phyloP scores from a whole-genome alignment of 2,329 filamentous ascomycete species.

The Colletotrichum caudatum region DNA sequence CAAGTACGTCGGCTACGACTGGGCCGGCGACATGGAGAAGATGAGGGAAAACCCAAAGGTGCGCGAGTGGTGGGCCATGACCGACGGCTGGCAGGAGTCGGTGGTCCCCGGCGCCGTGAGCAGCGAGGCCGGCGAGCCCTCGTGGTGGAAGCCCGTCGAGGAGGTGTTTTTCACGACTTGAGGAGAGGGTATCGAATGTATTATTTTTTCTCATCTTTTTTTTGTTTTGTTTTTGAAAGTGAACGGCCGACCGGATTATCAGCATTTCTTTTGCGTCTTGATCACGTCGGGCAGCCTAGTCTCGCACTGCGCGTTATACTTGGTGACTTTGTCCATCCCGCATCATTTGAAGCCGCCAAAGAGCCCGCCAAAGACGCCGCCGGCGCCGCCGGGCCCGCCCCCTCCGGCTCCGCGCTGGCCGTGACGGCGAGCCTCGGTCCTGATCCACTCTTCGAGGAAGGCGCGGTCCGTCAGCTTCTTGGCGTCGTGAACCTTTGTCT shows the following conservation, averaged over 20 bases:
- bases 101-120: constrained; percentile 70
- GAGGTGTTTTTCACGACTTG: constrained; percentile 75
- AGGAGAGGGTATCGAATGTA: constrained; percentile 42
- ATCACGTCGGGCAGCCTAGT: constrained; percentile 3
- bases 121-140: constrained; percentile 69
- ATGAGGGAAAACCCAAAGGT: constrained; percentile 81
- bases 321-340: not conserved
- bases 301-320: not conserved
- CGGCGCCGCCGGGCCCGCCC: constrained; percentile 51
- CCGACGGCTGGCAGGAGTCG: constrained; percentile 78
- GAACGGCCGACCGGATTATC: constrained; percentile 32
- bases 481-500: constrained; percentile 63
- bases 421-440: constrained; percentile 61
- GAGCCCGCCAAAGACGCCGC: constrained; percentile 53
- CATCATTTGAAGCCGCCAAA: constrained; percentile 51
- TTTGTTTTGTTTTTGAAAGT: too few relatives aligned
- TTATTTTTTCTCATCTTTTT: constrained; percentile 17
- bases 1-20: constrained; percentile 82
- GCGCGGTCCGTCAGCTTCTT: constrained; percentile 60
- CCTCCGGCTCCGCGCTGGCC: constrained; percentile 58
- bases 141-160: constrained; percentile 77
- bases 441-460: constrained; percentile 67
- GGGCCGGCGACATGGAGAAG: constrained; percentile 78
- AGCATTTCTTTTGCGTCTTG: constrained; percentile 19
- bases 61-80: constrained; percentile 84